phyloP scores from a whole-genome alignment of 441 rosid species.

The Hura crepitans region DNA sequence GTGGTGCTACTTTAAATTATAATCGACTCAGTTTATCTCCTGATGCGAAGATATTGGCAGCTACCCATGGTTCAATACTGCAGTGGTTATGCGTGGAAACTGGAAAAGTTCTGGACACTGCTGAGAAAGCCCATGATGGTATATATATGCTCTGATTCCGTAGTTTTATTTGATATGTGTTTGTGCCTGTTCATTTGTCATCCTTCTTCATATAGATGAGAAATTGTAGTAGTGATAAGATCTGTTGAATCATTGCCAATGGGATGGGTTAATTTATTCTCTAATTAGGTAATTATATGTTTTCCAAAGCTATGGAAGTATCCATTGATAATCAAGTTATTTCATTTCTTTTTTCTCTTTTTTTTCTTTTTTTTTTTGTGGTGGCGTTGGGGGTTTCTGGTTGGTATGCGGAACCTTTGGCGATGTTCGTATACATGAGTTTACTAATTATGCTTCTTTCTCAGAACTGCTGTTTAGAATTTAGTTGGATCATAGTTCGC shows the following conservation, averaged over 20 bases:
- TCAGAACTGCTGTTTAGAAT: too few species aligned
- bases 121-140: constrained; percentile 93
- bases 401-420: too few species aligned
- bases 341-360: too few species aligned
- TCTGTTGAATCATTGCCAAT: neutral
- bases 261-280: neutral
- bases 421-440: neutral
- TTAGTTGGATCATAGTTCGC: neutral
- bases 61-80: constrained; percentile 69
- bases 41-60: constrained; percentile 81
- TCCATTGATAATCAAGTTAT: neutral
- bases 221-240: neutral
- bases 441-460: neutral
- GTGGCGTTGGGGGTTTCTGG: too few species aligned
- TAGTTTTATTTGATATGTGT: neutral
- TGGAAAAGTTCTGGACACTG: constrained; percentile 75
- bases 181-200: neutral
- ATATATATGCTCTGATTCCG: constrained; percentile 15
- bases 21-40: constrained; percentile 80
- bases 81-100: constrained; percentile 89
- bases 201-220: neutral
- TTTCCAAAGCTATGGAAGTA: neutral
- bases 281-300: neutral
- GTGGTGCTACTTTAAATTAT: constrained; percentile 63
- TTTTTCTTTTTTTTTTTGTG: too few species aligned